Evolutionary conservation across 106 monocot species (phyloP).

Genomic region (Dioscorea alata): DNA sequence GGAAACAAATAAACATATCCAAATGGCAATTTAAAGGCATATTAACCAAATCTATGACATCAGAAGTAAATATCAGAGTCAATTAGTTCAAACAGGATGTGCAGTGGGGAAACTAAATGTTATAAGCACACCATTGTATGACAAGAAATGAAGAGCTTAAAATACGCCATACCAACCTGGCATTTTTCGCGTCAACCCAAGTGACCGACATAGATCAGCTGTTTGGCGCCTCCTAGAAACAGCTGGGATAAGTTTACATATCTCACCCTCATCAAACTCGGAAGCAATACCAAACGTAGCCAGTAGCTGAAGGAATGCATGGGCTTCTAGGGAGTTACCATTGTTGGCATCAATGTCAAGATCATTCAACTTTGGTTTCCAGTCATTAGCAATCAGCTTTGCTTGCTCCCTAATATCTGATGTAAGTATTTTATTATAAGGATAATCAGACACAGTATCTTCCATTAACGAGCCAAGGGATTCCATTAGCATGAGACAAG

Average conservation of each 20-base stretch:
- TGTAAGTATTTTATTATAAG: constrained; percentile 26
- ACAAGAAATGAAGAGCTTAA: too few relatives aligned
- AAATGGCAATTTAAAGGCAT: too few relatives aligned
- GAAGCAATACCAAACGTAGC: constrained; percentile 70
- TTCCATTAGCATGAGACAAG: constrained; percentile 94
- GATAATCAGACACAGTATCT: constrained; percentile 11
- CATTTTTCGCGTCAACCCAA: constrained; percentile 66
- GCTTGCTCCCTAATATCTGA: constrained; percentile 49
- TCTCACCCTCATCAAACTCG: constrained; percentile 56
- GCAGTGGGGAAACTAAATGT: too few relatives aligned
- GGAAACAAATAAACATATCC: too few relatives aligned
- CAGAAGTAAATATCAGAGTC: too few relatives aligned
- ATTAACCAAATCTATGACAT: too few relatives aligned
- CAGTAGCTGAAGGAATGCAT: constrained; percentile 89
- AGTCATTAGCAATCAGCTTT: constrained; percentile 60
- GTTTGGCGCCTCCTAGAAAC: constrained; percentile 77
- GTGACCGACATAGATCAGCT: constrained; percentile 62
- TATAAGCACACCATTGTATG: too few relatives aligned
- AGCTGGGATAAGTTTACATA: constrained; percentile 73
- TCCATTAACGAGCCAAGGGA: constrained; percentile 44
- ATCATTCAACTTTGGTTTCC: constrained; percentile 67
- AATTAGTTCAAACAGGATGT: too few relatives aligned
- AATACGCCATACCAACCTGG: constrained; percentile 41
- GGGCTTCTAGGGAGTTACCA: constrained; percentile 86
- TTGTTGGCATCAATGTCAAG: constrained; percentile 50